Percentiles rank a stretch among this genome's conserved stretches.
Evolutionary conservation across 2,329 filamentous ascomycete species (phyloP).

Genomic region (Cladosporium sphaerospermum): DNA sequence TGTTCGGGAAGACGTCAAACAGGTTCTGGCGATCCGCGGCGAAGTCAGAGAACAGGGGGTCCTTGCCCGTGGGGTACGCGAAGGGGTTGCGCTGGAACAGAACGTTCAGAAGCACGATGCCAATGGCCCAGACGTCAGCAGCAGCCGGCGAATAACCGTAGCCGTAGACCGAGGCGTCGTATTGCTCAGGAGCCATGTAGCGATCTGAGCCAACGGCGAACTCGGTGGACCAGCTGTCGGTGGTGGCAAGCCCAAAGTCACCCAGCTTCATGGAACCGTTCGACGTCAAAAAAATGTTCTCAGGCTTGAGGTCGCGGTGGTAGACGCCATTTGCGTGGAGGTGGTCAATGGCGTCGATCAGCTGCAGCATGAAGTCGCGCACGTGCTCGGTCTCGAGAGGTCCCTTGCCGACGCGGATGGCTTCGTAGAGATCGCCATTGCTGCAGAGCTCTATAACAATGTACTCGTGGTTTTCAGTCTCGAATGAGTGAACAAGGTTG

Average conservation of each 20-base stretch:
- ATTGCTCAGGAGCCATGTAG: constrained; percentile 99
- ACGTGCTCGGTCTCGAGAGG: constrained; percentile 95
- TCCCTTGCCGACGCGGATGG: constrained; percentile 81
- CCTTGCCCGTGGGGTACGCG: constrained; percentile 80
- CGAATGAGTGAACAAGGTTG: constrained; percentile 84
- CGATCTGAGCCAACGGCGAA: constrained; percentile 93
- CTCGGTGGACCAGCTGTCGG: constrained; percentile 84
- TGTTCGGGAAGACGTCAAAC: constrained; percentile 96
- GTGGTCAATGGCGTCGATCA: constrained; percentile 81
- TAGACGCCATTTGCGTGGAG: constrained; percentile 89
- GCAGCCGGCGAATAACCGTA: constrained; percentile 83
- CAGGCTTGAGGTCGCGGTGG: constrained; percentile 97
- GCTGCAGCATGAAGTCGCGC: constrained; percentile 91
- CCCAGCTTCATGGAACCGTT: constrained; percentile 90
- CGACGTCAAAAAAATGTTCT: constrained; percentile 93
- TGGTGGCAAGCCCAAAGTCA: constrained; percentile 90
- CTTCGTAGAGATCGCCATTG: constrained; percentile 94
- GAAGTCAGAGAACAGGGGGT: constrained; percentile 89
- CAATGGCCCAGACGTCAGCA: constrained; percentile 95
- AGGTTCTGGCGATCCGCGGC: constrained; percentile 88
- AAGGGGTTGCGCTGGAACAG: constrained; percentile 97
- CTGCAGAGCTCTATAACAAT: constrained; percentile 92
- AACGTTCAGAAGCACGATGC: constrained; percentile 92
- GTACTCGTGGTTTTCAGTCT: constrained; percentile 84
- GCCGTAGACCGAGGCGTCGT: constrained; percentile 68